A percentile compares a stretch with the other conserved stretches of the same genome.
These are phyloP conservation scores for Pseudogymnoascus sp. DNA, from an alignment of 2,329 filamentous ascomycete genomes.

Conservation along the genomic window DNA sequence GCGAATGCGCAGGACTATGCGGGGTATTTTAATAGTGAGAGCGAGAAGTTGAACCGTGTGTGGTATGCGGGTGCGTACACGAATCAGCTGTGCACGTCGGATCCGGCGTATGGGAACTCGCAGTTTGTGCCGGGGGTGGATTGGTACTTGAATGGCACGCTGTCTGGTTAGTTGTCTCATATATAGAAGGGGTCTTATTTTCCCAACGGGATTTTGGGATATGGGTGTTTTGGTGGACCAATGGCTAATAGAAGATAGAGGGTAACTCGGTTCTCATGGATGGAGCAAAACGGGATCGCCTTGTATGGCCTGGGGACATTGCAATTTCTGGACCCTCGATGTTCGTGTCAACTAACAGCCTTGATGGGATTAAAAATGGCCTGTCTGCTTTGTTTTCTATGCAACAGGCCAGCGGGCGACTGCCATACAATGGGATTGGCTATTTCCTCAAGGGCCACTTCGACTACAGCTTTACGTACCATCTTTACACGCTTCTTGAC, in stretches of 20 bases:
- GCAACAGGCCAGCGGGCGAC: conserved; percentile 29
- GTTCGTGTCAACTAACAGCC: conserved; percentile 45
- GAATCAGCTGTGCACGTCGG: conserved; percentile 25
- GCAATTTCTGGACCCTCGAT: conserved; percentile 46
- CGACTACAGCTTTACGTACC: conserved; percentile 44
- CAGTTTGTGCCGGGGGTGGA: conserved; percentile 10
- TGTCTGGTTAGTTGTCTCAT: neutral
- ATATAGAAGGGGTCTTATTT: neutral
- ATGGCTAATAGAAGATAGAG: neutral
- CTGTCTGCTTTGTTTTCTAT: conserved; percentile 38
- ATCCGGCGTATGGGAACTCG: conserved; percentile 17
- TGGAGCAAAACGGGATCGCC: conserved; percentile 45
- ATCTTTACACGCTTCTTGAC: conserved; percentile 49
- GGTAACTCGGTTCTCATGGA: conserved; percentile 31
- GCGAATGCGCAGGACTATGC: conserved; percentile 12
- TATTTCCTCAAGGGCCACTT: conserved; percentile 20
- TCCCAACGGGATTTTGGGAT: neutral
- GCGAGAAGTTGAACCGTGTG: conserved; percentile 29
- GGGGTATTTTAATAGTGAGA: conserved; percentile 24
- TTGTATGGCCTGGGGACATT: conserved; percentile 53
- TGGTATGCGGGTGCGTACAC: conserved; percentile 31
- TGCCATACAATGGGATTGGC: conserved; percentile 44
- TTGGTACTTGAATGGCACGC: neutral
- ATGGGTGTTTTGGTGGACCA: neutral
- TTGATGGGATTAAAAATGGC: conserved; percentile 41